Conservation (phyloP, 441 rosid species). For the Hura crepitans region DNA sequence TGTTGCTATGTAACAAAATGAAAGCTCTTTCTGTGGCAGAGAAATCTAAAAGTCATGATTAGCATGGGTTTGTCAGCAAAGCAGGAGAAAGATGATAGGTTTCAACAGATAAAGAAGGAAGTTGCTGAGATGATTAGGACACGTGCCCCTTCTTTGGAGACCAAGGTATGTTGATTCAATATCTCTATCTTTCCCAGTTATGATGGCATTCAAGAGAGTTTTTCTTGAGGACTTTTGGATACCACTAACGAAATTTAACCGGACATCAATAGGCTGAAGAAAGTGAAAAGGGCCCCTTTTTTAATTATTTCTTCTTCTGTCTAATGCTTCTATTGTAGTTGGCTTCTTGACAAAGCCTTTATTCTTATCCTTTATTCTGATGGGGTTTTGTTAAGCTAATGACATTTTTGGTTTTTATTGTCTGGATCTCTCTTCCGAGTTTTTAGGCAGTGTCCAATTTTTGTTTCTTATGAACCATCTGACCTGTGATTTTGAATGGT, state of each 20-base stretch:
- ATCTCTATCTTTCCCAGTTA: not conserved
- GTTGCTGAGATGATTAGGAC: slow-evolving; percentile 75
- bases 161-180: slow-evolving; percentile 48
- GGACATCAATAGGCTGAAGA: slow-evolving; percentile 5
- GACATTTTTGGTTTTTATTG: not conserved
- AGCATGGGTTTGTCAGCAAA: slow-evolving; percentile 61
- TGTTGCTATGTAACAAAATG: slow-evolving; percentile 6
- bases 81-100: slow-evolving; percentile 79
- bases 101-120: slow-evolving; percentile 79
- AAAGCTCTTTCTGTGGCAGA: slow-evolving; percentile 43
- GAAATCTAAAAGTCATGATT: slow-evolving; percentile 86
- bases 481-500: not conserved
- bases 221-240: slow-evolving; percentile 3
- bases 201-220: not conserved
- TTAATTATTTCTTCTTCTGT: not conserved
- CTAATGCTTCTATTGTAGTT: not conserved
- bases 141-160: slow-evolving; percentile 44
- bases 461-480: slow-evolving; percentile 2
- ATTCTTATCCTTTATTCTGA: not conserved
- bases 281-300: not conserved
- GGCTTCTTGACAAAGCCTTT: not conserved
- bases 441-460: not conserved
- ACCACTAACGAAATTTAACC: not conserved
- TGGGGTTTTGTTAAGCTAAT: not conserved
- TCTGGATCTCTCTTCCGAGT: not conserved